Base-by-base conservation (phyloP, 2,329 filamentous ascomycete species). In the Ramularia endophylla region DNA sequence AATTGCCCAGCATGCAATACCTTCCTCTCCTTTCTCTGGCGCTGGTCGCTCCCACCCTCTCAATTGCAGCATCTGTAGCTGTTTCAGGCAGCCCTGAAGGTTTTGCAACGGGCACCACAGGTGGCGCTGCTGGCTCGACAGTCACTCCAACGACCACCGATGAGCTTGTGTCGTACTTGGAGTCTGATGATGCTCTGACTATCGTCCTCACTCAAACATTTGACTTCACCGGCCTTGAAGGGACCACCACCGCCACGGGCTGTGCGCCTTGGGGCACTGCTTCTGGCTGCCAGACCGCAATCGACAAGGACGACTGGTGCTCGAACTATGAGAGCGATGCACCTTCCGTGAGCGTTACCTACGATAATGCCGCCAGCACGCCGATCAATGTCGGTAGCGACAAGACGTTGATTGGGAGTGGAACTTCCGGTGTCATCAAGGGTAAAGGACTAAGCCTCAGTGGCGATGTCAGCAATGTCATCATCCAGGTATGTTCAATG, bases 301-400 rank as follows among this genome's bases (percentile, higher is more conserved):
- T 82, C 59, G 75, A 80, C 65, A 66, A 76, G 65, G 63, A 78
- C 56, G 55, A 68, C 55, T 78, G 74, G 72, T 81, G 78, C 61
- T 62, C 55, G 42, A 78, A 78, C 65, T 65, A 63, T 70, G 41
- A 54, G 27, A 25, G 46, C 11, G 32, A 34, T 28, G 51, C 53
- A 3, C 52, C 50, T 6, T 40, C 43, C 13, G 49, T 50, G n/a
- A 43, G 41, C 9, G 41, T 57, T 5, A 64, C 57, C 42, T 78
- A 79, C 65, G 75, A 80, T 59, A 65, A 81, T 61, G 63, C 73
- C 39, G 63, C 66, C 29, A 72, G 74, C 3, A 67, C 66, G 32
- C 63, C 63, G 9, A 57, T 64, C 37, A 48, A 46, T 3, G 62
- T 69, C 2, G 59, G 50, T n/a, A 64, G 59, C 33, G 61, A 69